Conservation (phyloP, 441 rosid species). For the Erodium moschatum region DNA sequence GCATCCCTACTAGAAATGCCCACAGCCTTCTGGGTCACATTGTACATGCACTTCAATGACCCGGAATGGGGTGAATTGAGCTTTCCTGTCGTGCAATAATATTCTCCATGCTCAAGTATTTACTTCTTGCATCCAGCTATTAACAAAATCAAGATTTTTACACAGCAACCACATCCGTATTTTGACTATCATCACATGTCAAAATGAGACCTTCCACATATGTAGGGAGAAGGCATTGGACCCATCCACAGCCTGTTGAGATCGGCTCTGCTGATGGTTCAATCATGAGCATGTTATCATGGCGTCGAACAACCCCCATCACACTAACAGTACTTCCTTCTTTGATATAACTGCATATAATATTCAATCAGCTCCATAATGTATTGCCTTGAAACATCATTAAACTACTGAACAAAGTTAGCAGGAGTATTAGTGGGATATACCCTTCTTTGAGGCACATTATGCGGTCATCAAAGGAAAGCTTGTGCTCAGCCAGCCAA, state of each 20-base stretch:
- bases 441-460: slow-evolving; percentile 98
- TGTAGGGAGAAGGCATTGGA: slow-evolving; percentile 22
- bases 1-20: too few relatives aligned
- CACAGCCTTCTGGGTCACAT: neutral
- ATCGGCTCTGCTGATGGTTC: slow-evolving; percentile 24
- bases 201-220: slow-evolving; percentile 24
- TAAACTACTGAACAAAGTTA: neutral
- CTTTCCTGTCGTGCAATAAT: neutral
- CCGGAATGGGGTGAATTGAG: neutral
- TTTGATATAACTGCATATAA: slow-evolving; percentile 22
- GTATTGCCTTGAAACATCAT: neutral
- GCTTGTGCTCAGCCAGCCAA: slow-evolving; percentile 76
- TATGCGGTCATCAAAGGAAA: slow-evolving; percentile 57
- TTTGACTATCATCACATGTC: slow-evolving; percentile 24
- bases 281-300: slow-evolving; percentile 26
- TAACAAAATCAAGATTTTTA: neutral
- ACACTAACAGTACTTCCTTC: slow-evolving; percentile 29
- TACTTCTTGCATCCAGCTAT: too few relatives aligned
- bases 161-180: slow-evolving; percentile 24
- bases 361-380: slow-evolving; percentile 11
- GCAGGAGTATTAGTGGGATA: neutral
- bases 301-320: slow-evolving; percentile 28
- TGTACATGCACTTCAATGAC: neutral
- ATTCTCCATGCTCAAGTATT: neutral
- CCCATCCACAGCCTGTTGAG: slow-evolving; percentile 27